Evolutionary conservation across 2,329 filamentous ascomycete species (phyloP).

Genomic region (Tolypocladium nubicola): DNA sequence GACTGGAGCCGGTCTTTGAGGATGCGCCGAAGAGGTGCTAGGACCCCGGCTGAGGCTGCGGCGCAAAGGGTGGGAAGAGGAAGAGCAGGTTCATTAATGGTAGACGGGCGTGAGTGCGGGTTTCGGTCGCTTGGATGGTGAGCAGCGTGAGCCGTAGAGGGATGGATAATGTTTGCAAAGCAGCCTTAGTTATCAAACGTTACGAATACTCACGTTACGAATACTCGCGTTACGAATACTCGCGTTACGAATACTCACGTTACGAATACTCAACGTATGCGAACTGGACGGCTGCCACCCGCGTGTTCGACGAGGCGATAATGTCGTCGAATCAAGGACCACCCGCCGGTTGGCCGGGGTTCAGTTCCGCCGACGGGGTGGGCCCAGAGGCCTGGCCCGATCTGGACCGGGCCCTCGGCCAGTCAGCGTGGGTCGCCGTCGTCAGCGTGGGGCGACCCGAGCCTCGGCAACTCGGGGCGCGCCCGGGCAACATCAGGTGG

Average conservation of each 20-base stretch:
- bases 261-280: background rate
- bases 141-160: background rate
- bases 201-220: background rate
- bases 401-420: background rate
- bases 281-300: background rate
- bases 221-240: too few relatives aligned
- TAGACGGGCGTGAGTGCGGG: background rate
- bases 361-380: background rate
- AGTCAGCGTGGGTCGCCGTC: too few relatives aligned
- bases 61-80: background rate
- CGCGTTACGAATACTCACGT: too few relatives aligned
- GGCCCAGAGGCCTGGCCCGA: background rate
- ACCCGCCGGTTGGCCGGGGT: background rate
- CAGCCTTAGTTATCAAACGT: background rate
- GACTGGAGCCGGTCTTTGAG: constrained; percentile 65
- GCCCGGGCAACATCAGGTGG: background rate
- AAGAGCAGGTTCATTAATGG: background rate
- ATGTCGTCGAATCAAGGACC: background rate
- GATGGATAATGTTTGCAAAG: background rate
- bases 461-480: constrained; percentile 1
- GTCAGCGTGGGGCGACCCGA: background rate
- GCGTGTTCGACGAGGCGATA: too few relatives aligned
- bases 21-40: constrained; percentile 8
- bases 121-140: background rate
- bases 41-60: background rate